Evolutionary conservation across 176 grass and related monocot genomes (phyloP).

Genomic region (Microstegium vimineum): DNA sequence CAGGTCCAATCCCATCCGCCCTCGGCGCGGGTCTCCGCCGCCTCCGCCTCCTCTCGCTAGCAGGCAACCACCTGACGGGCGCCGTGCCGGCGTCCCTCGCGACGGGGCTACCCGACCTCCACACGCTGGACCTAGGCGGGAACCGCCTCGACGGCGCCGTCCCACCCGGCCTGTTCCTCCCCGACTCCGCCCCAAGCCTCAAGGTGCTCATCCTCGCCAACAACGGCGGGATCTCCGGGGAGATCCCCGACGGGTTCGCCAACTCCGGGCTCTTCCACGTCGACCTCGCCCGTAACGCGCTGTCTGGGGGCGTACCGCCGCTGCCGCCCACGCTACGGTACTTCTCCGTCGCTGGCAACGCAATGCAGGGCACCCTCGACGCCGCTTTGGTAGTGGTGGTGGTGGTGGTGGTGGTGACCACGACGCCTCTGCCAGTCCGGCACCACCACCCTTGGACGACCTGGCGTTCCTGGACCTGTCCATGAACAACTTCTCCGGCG

Average conservation of each 20-base stretch:
- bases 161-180: slow-evolving; percentile 40
- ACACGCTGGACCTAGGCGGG: slow-evolving; percentile 83
- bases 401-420: neutral
- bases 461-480: slow-evolving; percentile 66
- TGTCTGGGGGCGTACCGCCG: slow-evolving; percentile 40
- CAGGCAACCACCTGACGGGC: slow-evolving; percentile 58
- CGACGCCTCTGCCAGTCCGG: too few relatives aligned
- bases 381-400: slow-evolving; percentile 10
- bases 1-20: slow-evolving; percentile 37
- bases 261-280: slow-evolving; percentile 61
- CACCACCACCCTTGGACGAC: too few relatives aligned
- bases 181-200: slow-evolving; percentile 58
- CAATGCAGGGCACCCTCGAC: slow-evolving; percentile 54
- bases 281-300: slow-evolving; percentile 54
- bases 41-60: slow-evolving; percentile 61
- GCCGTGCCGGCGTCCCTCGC: slow-evolving; percentile 52
- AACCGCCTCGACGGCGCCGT: slow-evolving; percentile 57
- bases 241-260: slow-evolving; percentile 41
- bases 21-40: slow-evolving; percentile 47
- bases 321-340: slow-evolving; percentile 56
- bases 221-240: slow-evolving; percentile 55
- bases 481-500: slow-evolving; percentile 60
- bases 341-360: slow-evolving; percentile 56
- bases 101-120: slow-evolving; percentile 58
- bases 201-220: slow-evolving; percentile 71